Base-by-base conservation (phyloP, 331 rosid species). In the Malus hybrid region DNA sequence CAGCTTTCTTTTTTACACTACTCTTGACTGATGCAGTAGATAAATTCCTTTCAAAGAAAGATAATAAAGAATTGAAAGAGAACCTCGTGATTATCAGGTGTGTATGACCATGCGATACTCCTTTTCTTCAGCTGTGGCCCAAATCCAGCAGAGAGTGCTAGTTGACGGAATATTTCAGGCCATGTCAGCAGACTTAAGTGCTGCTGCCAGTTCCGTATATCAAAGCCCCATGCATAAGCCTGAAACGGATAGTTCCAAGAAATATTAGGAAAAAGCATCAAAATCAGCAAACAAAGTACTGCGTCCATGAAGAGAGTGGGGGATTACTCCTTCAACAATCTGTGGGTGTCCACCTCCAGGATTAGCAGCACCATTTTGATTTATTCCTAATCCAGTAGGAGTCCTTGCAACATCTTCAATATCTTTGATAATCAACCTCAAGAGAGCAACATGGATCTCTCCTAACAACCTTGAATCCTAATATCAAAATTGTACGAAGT, bases 141-240 rank as follows among this genome's bases (percentile, higher is more conserved):
- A 78, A 90, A 87, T 80, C 99, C 96, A 5, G 99, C 93, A 67
- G 97, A 90, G 69, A 94, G 83, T 52, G 96, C 99, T 33, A 94
- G 76, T 81, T 94, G 99, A 74, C 99, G 85, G 75, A 91, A 84
- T 78, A 94, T 84, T 84, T 94, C 99, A 57, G 96, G 96, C 99
- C 99, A 94, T 57, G 99, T 91, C 76, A 89, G 84, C 50, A 91
- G 92, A 86, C 88, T 91, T 77, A 94, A 82, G 87, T 90, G 96
- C 86, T 82, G 83, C 88, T 94, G 97, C 99, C 99, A 94, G 78
- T 90, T 92, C 68, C 96, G 82, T 77, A 94, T 94, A 81, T 94
- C 99, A 90, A 92, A 92, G 56, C 99, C 99, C 99, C 99, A 94
- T 22, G 97, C 88, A 80, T 94, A 92, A 52, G 99, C 99, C 97